Evolutionary conservation across 805 yeast genomes (phyloP).

Genomic region (Ogataea pignaliae): DNA sequence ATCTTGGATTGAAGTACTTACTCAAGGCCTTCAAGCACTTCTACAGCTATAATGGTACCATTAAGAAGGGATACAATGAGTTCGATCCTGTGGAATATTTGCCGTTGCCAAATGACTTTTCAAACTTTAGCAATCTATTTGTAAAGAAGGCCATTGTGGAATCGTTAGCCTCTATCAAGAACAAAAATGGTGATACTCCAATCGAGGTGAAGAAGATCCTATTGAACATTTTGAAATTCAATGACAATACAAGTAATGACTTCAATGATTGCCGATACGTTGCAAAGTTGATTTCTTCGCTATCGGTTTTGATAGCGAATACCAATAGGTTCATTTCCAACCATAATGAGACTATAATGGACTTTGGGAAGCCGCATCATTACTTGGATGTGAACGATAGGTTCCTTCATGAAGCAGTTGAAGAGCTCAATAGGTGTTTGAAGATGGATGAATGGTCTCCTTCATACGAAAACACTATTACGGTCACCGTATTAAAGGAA

Average conservation of each 20-base stretch:
- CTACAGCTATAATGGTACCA: slow-evolving; percentile 62
- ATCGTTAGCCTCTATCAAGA: slow-evolving; percentile 56
- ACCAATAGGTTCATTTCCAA: slow-evolving; percentile 21
- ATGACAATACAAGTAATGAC: slow-evolving; percentile 77
- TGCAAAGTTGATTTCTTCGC: slow-evolving; percentile 48
- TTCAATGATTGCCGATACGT: slow-evolving; percentile 72
- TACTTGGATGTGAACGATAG: slow-evolving; percentile 27
- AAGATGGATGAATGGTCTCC: slow-evolving; percentile 87
- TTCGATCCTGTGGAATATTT: slow-evolving; percentile 39
- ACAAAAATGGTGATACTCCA: slow-evolving; percentile 57
- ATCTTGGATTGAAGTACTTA: slow-evolving; percentile 69
- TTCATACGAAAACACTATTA: slow-evolving; percentile 54
- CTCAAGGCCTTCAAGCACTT: slow-evolving; percentile 62
- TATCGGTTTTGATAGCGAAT: slow-evolving; percentile 35
- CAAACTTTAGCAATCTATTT: slow-evolving; percentile 62
- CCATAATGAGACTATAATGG: slow-evolving; percentile 18
- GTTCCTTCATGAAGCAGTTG: slow-evolving; percentile 45
- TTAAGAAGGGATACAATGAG: slow-evolving; percentile 18
- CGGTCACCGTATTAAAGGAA: slow-evolving; percentile 52
- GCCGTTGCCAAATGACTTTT: slow-evolving; percentile 80
- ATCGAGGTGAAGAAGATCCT: slow-evolving; percentile 55
- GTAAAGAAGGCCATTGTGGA: slow-evolving; percentile 65
- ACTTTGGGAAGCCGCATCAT: background rate
- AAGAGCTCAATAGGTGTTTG: slow-evolving; percentile 69
- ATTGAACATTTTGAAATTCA: slow-evolving; percentile 69